Evolutionary conservation across 192 early-diverging fungal genomes (phyloP).

Genomic region (Coemansia sp.): DNA sequence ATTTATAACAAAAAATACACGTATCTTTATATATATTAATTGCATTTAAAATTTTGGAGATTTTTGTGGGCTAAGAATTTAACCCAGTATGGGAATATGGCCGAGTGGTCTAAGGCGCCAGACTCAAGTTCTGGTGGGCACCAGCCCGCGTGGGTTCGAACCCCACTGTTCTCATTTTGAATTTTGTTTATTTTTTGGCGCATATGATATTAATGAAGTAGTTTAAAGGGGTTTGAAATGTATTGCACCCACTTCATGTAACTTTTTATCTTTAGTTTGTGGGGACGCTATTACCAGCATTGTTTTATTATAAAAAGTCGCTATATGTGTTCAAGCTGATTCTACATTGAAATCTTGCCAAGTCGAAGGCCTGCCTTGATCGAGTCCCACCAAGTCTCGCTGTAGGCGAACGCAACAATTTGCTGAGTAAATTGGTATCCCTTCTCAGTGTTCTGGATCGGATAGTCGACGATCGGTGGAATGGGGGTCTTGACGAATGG

Average conservation of each 20-base stretch:
- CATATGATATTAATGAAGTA: no score
- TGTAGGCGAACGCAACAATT: conserved; percentile 56
- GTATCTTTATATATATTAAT: background rate
- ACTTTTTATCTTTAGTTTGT: no score
- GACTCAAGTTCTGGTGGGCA: conserved; percentile 5
- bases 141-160: conserved; percentile 5
- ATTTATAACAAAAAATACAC: background rate
- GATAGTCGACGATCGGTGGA: conserved; percentile 75
- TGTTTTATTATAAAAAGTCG: no score
- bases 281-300: no score
- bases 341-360: conserved; percentile 52
- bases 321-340: background rate
- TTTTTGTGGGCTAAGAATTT: background rate
- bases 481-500: conserved; percentile 70
- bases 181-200: no score
- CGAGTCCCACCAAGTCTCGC: conserved; percentile 48
- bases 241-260: no score
- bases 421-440: conserved; percentile 59
- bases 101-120: conserved; percentile 3
- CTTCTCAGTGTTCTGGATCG: conserved; percentile 57
- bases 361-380: conserved; percentile 54
- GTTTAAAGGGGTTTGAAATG: no score
- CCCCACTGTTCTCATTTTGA: background rate
- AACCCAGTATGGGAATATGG: background rate
- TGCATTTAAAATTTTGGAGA: background rate